Percentiles rank a stretch among this genome's conserved stretches.
Conservation (phyloP, 2,329 filamentous ascomycete species). For the Claviceps sp. region DNA sequence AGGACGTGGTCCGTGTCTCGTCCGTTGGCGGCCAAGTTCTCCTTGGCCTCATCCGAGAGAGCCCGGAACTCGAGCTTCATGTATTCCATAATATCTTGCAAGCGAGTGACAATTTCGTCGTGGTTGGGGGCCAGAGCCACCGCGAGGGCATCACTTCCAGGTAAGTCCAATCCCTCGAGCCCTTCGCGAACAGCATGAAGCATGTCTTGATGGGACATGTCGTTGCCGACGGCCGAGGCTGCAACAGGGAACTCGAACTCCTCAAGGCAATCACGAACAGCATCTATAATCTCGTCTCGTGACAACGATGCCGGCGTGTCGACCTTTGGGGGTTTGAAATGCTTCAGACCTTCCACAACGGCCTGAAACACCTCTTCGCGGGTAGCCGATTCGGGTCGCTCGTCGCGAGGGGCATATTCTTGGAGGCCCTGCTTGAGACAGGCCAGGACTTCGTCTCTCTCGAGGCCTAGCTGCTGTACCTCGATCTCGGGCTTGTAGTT, state of each 20-base stretch:
- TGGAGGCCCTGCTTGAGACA: slow-evolving; percentile 78
- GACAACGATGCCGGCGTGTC: slow-evolving; percentile 58
- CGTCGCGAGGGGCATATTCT: slow-evolving; percentile 49
- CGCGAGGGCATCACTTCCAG: slow-evolving; percentile 26
- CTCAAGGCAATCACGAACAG: slow-evolving; percentile 75
- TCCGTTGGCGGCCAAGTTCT: slow-evolving; percentile 66
- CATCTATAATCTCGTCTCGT: slow-evolving; percentile 69
- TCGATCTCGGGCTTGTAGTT: slow-evolving; percentile 90
- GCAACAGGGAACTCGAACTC: slow-evolving; percentile 65
- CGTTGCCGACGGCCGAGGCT: slow-evolving; percentile 38
- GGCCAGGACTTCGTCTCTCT: slow-evolving; percentile 77
- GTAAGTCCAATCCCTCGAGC: slow-evolving; percentile 36
- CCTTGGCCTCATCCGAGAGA: slow-evolving; percentile 52
- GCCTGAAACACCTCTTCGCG: slow-evolving; percentile 77
- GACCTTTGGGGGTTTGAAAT: slow-evolving; percentile 62
- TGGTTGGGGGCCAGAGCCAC: slow-evolving; percentile 27
- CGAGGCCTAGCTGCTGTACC: slow-evolving; percentile 77
- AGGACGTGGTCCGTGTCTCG: slow-evolving; percentile 79
- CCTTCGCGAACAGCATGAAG: slow-evolving; percentile 50
- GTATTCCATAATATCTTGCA: slow-evolving; percentile 52
- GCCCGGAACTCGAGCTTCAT: slow-evolving; percentile 47
- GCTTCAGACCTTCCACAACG: slow-evolving; percentile 72
- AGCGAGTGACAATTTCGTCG: slow-evolving; percentile 38
- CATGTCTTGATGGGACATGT: slow-evolving; percentile 47
- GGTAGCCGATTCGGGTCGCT: slow-evolving; percentile 47